Evolutionary conservation across 176 grass and related monocot genomes (phyloP).

Genomic region (Oryza australiensis): DNA sequence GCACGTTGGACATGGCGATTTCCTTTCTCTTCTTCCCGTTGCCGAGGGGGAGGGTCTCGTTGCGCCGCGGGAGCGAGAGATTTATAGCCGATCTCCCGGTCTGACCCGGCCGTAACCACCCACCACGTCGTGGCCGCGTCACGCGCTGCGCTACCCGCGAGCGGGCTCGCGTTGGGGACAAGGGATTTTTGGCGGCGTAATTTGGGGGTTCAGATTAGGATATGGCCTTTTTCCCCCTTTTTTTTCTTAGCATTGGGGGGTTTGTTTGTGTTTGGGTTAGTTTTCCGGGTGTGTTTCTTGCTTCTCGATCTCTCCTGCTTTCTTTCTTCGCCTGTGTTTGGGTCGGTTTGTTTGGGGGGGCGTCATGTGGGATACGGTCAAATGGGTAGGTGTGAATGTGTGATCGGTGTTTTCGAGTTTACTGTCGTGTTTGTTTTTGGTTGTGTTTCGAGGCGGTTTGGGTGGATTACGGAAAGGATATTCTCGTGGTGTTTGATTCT

Average conservation of each 20-base stretch:
- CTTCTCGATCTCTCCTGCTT: too few species aligned
- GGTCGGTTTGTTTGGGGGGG: not conserved
- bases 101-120: too few species aligned
- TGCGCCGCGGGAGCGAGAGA: not conserved
- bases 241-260: not conserved
- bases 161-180: too few species aligned
- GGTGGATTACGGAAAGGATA: not conserved
- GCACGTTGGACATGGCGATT: constrained; percentile 75
- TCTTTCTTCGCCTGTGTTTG: not conserved
- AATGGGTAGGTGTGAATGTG: not conserved
- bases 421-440: not conserved
- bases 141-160: too few species aligned
- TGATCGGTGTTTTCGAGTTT: not conserved
- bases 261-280: not conserved
- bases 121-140: too few species aligned
- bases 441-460: not conserved
- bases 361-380: not conserved
- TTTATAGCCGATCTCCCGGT: constrained; percentile 30
- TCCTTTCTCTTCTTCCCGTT: not conserved
- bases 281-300: not conserved
- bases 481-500: too few species aligned
- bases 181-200: too few species aligned
- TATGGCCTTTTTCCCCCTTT: too few species aligned
- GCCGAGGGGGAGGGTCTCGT: not conserved
- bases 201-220: too few species aligned